These are phyloP conservation scores for Ophiocordyceps robertsii DNA, from an alignment of 2,329 filamentous ascomycete species.

Conservation along the genomic window DNA sequence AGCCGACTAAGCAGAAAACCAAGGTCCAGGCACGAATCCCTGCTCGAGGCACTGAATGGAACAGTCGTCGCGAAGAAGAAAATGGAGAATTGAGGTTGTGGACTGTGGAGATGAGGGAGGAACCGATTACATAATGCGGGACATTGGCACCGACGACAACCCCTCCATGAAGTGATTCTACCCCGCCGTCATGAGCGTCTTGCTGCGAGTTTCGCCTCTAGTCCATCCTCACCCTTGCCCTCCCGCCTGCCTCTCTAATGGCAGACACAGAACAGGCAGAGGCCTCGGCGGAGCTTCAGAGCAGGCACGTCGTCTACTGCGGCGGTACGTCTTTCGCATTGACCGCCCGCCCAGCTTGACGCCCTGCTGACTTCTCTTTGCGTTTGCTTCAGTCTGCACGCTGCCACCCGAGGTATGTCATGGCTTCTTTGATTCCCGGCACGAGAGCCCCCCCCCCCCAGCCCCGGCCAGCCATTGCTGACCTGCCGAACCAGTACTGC, in stretches of 20 bases:
- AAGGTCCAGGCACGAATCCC: too few species aligned
- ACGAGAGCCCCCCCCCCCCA: neutral
- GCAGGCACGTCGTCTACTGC: constrained; percentile 41
- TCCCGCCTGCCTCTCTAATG: constrained; percentile 25
- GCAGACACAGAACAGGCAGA: constrained; percentile 38
- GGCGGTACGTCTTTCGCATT: constrained; percentile 34
- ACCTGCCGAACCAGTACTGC: constrained; percentile 60
- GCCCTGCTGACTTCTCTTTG: neutral
- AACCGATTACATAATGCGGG: too few species aligned
- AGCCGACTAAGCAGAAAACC: too few species aligned
- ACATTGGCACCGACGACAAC: neutral
- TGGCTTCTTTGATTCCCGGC: neutral
- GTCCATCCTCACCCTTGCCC: constrained; percentile 11
- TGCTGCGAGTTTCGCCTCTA: constrained; percentile 13
- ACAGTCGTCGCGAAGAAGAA: too few species aligned
- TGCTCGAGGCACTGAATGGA: too few species aligned
- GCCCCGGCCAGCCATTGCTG: neutral
- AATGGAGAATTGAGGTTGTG: too few species aligned
- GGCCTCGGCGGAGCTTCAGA: constrained; percentile 30
- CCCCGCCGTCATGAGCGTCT: constrained; percentile 17
- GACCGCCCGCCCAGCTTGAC: constrained; percentile 2
- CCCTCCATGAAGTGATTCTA: constrained; percentile 7
- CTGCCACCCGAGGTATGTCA: constrained; percentile 48
- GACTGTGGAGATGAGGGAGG: too few species aligned
- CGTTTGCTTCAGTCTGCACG: constrained; percentile 38